These are phyloP conservation scores for Alternaria arbusti DNA, from an alignment of 2,329 filamentous ascomycete genomes.

Conservation along the genomic window DNA sequence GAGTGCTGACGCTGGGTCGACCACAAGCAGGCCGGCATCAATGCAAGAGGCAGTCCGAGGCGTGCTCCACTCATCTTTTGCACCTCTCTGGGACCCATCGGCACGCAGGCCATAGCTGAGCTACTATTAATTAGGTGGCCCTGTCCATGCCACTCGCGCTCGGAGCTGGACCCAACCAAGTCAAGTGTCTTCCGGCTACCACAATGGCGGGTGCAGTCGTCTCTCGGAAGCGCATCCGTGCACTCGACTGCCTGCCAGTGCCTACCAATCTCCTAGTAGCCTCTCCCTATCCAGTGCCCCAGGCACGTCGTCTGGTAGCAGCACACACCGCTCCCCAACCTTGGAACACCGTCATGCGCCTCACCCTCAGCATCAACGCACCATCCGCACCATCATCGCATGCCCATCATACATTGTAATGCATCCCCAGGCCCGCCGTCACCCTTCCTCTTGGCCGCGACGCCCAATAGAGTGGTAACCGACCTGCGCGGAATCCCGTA, in stretches of 20 bases:
- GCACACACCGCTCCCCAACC: conserved; percentile 6
- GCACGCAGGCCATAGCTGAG: conserved; percentile 26
- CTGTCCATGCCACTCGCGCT: conserved; percentile 24
- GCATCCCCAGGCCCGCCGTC: not conserved
- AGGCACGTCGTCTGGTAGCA: not conserved
- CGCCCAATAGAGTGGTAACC: conserved; percentile 13
- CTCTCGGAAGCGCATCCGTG: conserved; percentile 20
- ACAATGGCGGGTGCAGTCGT: conserved; percentile 21
- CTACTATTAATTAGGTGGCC: conserved; percentile 27
- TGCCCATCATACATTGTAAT: not conserved
- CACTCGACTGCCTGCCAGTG: conserved; percentile 8
- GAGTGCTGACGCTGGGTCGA: conserved; percentile 26
- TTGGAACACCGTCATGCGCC: not conserved
- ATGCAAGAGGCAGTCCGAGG: conserved; percentile 19
- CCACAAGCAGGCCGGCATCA: conserved; percentile 20
- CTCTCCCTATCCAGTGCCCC: conserved; percentile 3
- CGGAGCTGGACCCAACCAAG: conserved; percentile 23
- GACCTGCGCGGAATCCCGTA: conserved; percentile 13
- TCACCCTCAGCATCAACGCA: not conserved
- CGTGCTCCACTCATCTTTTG: conserved; percentile 27
- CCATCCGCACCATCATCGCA: not conserved
- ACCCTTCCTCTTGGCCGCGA: conserved; percentile 6
- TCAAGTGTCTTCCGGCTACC: conserved; percentile 26
- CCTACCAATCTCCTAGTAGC: conserved; percentile 3
- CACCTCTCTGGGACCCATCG: conserved; percentile 29